Percentiles rank a stretch among this genome's conserved stretches.
Conservation (phyloP, 441 rosid species). For the Croton laevigatus region DNA sequence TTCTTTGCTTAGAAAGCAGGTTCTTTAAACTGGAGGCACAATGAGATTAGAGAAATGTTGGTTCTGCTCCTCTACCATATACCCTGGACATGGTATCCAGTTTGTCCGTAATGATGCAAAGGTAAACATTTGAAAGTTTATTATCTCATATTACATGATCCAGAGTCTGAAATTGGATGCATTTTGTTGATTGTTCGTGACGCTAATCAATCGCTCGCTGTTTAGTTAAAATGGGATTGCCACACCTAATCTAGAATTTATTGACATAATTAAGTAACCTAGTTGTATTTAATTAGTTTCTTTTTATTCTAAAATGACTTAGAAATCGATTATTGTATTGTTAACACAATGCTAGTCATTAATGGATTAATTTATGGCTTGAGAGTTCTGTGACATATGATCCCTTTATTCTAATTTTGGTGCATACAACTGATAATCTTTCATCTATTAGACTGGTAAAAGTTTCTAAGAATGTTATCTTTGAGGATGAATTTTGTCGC, state of each 20-base stretch:
- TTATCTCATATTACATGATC: not conserved
- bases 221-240: too few species aligned
- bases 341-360: not conserved
- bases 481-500: not conserved
- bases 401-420: not conserved
- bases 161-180: not conserved
- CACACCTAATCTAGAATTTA: too few species aligned
- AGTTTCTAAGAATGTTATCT: not conserved
- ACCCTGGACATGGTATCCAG: constrained; percentile 97
- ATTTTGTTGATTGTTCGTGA: not conserved
- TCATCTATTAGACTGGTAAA: not conserved
- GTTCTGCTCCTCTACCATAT: constrained; percentile 89
- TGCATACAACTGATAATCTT: not conserved
- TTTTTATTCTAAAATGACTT: not conserved
- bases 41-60: constrained; percentile 95
- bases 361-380: not conserved
- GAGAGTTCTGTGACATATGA: too few species aligned
- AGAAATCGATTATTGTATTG: not conserved
- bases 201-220: not conserved
- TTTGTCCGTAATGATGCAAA: constrained; percentile 95
- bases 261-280: too few species aligned
- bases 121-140: constrained; percentile 33
- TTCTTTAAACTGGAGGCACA: constrained; percentile 8
- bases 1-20: not conserved
- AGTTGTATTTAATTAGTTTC: too few species aligned